phyloP scores from a whole-genome alignment of 1,284 basidiomycete species.

The Porogramme epimiltina region DNA sequence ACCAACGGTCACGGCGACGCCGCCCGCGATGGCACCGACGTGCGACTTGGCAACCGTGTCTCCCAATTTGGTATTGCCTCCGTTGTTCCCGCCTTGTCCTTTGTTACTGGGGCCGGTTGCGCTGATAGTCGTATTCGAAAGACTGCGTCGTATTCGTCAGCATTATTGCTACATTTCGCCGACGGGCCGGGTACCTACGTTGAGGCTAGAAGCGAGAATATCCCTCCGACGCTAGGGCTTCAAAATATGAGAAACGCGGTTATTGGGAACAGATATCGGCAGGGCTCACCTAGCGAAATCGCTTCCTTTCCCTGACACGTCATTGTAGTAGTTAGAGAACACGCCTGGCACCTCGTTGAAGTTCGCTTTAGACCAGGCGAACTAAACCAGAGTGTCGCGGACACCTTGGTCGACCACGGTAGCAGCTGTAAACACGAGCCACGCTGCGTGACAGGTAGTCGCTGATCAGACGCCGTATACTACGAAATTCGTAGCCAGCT shows the following conservation, averaged over 20 bases:
- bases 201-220: conserved; percentile 26
- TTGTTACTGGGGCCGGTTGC: neutral
- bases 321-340: neutral
- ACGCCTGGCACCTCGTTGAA: conserved; percentile 13
- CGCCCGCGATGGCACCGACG: neutral
- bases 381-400: conserved; percentile 21
- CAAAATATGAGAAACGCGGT: neutral
- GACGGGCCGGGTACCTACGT: conserved; percentile 11
- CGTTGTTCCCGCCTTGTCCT: neutral
- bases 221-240: conserved; percentile 23
- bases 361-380: conserved; percentile 22
- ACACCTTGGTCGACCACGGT: conserved; percentile 19
- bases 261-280: neutral
- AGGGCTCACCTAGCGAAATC: conserved; percentile 21
- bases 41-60: too few relatives aligned
- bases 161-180: neutral
- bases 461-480: too few relatives aligned
- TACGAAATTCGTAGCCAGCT: neutral
- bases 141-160: neutral
- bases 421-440: conserved; percentile 28
- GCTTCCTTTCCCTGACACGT: neutral
- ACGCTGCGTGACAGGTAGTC: conserved; percentile 14
- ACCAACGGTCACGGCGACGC: neutral
- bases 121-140: neutral
- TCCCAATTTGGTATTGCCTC: neutral